These are phyloP conservation scores for Seiridium unicorne DNA, from an alignment of 2,329 filamentous ascomycete species.

Conservation along the genomic window DNA sequence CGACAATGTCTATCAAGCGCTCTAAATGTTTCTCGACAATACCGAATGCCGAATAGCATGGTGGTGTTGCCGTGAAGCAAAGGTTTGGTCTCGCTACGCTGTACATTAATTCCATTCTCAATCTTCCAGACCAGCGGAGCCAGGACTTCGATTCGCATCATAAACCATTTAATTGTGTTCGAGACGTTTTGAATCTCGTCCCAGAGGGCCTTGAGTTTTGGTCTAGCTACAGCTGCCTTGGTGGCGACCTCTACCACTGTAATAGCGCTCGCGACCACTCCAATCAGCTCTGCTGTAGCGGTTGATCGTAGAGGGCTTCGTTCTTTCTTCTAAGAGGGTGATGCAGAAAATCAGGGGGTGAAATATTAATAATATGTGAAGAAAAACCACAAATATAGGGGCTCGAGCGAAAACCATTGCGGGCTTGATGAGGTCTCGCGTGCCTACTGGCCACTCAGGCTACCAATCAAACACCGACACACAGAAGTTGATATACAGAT, in stretches of 20 bases:
- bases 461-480: too few species aligned
- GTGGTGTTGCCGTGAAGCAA: background rate
- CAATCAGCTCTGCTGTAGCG: background rate
- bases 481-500: too few species aligned
- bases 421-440: too few species aligned
- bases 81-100: background rate
- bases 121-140: conserved; percentile 3
- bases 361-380: too few species aligned
- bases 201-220: conserved; percentile 3
- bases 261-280: conserved; percentile 5
- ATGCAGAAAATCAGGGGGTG: too few species aligned
- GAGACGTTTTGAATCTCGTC: conserved; percentile 7
- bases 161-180: background rate
- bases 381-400: too few species aligned
- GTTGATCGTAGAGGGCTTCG: background rate
- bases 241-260: conserved; percentile 3
- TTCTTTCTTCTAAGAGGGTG: too few species aligned
- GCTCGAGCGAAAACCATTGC: too few species aligned
- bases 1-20: background rate
- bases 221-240: background rate
- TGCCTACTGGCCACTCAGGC: too few species aligned
- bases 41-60: background rate
- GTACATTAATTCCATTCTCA: background rate
- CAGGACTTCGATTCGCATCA: conserved; percentile 2
- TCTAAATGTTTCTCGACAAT: background rate